phyloP scores from a whole-genome alignment of 805 yeast species.

The Candida ipomoeae region DNA sequence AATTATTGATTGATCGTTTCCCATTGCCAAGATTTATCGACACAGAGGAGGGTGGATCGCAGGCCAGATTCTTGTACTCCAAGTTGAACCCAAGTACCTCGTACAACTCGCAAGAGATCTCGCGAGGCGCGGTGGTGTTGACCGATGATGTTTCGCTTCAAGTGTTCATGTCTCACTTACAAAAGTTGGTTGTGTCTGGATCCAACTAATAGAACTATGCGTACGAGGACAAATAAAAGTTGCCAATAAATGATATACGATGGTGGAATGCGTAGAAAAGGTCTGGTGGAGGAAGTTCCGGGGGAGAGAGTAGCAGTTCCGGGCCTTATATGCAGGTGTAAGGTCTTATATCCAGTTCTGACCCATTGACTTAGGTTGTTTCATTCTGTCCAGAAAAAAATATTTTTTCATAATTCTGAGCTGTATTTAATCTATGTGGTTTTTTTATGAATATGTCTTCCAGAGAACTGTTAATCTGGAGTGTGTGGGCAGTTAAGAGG shows the following conservation, averaged over 20 bases:
- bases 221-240: not conserved
- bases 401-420: too few species aligned
- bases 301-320: not conserved
- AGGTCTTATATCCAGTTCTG: not conserved
- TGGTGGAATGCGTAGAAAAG: not conserved
- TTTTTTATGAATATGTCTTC: too few species aligned
- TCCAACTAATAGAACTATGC: slow-evolving; percentile 22
- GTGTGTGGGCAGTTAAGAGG: too few species aligned
- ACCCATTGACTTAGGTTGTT: not conserved
- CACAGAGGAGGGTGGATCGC: slow-evolving; percentile 97
- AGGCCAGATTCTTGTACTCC: slow-evolving; percentile 92
- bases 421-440: too few species aligned
- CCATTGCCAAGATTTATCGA: slow-evolving; percentile 97
- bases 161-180: slow-evolving; percentile 91
- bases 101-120: slow-evolving; percentile 56
- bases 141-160: slow-evolving; percentile 96
- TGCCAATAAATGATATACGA: not conserved
- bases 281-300: too few species aligned
- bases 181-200: slow-evolving; percentile 74
- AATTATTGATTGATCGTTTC: slow-evolving; percentile 85
- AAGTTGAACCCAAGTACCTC: slow-evolving; percentile 93
- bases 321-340: not conserved
- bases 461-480: too few species aligned
- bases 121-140: slow-evolving; percentile 71
- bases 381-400: not conserved